Base-by-base conservation (phyloP, 2,329 filamentous ascomycete species). In the Macroventuria anomochaeta region DNA sequence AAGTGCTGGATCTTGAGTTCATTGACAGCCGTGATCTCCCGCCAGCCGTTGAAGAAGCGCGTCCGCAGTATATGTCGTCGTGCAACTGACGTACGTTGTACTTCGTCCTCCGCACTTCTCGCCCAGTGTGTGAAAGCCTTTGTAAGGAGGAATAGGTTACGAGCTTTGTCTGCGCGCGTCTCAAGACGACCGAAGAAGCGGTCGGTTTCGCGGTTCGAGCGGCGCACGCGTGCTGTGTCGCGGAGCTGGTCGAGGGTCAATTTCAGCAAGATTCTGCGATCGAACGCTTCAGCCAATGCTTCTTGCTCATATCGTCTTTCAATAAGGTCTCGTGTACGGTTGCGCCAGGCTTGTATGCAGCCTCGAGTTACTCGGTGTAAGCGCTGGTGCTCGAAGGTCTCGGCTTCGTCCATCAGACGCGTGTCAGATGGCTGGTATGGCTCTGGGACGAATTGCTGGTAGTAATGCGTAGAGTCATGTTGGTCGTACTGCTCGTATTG, bases 111-210 rank as follows among this genome's bases (percentile, higher is more conserved):
- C 10, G 89, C 82, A 43, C 82, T 79, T 48, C 83, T 81, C 10
- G 83, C 83, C 91, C 91, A 96, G 59, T 88, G 85, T 1, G 80
- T 83, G 51, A 90, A 86, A 2, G 84, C 82, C 69, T 85, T 87
- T 3, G 81, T 83, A 52, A 88, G 72, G 6, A 91, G 78, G 62
- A 85, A 88, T 10, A 89, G 75, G 65, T 89, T 81, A 54, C 88
- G 83, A 38, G 87, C 87, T 61, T 83, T 82, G 1, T 77, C 79
- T 25, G 88, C 88, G 38, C 85, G 82, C 43, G 75, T 78, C 68
- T 87, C 85, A 13, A 87, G 75, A 41, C 80, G 79, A 15, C 76
- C 76, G 60, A 81, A 85, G 60, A 84, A 85, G 31, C 74, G 75
- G 41, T 83, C 78, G 6, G 78, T 83, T 59, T 81, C 79, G 18